Conservation (phyloP, 768 basidiomycete species). For the Boletus eberwhitei region DNA sequence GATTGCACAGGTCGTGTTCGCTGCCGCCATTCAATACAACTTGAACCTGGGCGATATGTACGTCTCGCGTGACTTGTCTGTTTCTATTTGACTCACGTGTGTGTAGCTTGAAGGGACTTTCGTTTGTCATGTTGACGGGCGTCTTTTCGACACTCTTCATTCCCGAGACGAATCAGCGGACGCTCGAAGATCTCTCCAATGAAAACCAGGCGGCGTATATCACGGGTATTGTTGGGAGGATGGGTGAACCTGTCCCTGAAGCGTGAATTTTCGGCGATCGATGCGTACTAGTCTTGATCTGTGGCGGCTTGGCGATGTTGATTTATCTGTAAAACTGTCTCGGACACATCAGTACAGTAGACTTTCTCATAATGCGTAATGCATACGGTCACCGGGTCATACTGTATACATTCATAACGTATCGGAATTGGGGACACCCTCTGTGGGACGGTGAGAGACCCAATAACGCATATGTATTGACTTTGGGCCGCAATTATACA, state of each 20-base stretch:
- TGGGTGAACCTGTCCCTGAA: background rate
- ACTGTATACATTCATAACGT: too few relatives aligned
- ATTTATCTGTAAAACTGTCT: too few relatives aligned
- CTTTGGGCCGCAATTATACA: too few relatives aligned
- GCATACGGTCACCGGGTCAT: too few relatives aligned
- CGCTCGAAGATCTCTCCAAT: conserved; percentile 66
- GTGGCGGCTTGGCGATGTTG: background rate
- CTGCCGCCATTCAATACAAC: background rate
- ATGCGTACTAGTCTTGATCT: background rate
- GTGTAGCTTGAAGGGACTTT: conserved; percentile 60
- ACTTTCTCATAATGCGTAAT: too few relatives aligned
- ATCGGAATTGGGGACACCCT: too few relatives aligned
- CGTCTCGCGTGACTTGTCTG: background rate
- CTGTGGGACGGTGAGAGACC: too few relatives aligned
- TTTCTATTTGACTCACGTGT: background rate
- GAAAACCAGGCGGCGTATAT: conserved; percentile 33
- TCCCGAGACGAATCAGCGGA: conserved; percentile 64
- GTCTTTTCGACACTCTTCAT: conserved; percentile 73
- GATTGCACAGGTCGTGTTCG: conserved; percentile 53
- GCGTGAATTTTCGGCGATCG: background rate
- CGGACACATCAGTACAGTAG: too few relatives aligned
- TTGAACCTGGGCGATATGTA: background rate
- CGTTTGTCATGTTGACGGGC: conserved; percentile 79
- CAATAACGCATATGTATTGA: too few relatives aligned
- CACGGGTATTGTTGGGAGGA: background rate